A percentile compares a stretch with the other conserved stretches of the same genome.
Conservation (phyloP, 331 rosid genomes). For the Quercus lobata region DNA sequence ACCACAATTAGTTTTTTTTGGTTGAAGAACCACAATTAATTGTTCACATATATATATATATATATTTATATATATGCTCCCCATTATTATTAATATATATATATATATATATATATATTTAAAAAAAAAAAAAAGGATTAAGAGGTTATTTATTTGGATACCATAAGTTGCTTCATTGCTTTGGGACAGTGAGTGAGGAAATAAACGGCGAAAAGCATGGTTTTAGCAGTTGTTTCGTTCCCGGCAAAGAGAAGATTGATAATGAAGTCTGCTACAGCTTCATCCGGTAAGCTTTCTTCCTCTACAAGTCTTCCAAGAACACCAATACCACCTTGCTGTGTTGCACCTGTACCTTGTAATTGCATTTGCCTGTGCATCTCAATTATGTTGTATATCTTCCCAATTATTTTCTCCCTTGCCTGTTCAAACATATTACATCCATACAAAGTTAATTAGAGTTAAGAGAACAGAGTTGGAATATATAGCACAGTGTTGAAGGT, state of each 20-base stretch:
- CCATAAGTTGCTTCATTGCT: slow-evolving; percentile 70
- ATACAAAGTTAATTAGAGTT: neutral
- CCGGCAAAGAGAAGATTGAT: slow-evolving; percentile 96
- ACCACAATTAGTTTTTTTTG: no score
- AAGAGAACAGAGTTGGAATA: neutral
- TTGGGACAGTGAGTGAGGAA: slow-evolving; percentile 74
- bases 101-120: neutral
- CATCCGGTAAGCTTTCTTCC: slow-evolving; percentile 76
- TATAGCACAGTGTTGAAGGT: no score
- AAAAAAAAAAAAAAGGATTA: neutral
- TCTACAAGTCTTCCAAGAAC: slow-evolving; percentile 69
- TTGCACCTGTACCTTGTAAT: slow-evolving; percentile 12
- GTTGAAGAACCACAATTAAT: no score
- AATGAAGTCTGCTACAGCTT: slow-evolving; percentile 74
- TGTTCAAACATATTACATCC: slow-evolving; percentile 23
- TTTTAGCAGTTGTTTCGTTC: slow-evolving; percentile 90
- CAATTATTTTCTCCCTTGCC: slow-evolving; percentile 83
- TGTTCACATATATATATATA: no score
- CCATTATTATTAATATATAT: neutral
- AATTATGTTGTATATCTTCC: slow-evolving; percentile 61
- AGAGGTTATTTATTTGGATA: slow-evolving; percentile 16
- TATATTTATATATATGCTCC: no score
- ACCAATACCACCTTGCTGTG: slow-evolving; percentile 30
- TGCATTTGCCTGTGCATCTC: slow-evolving; percentile 39
- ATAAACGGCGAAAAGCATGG: slow-evolving; percentile 89